These are phyloP conservation scores for Basipetospora chlamydospora DNA, from an alignment of 2,329 filamentous ascomycete genomes.

Conservation along the genomic window DNA sequence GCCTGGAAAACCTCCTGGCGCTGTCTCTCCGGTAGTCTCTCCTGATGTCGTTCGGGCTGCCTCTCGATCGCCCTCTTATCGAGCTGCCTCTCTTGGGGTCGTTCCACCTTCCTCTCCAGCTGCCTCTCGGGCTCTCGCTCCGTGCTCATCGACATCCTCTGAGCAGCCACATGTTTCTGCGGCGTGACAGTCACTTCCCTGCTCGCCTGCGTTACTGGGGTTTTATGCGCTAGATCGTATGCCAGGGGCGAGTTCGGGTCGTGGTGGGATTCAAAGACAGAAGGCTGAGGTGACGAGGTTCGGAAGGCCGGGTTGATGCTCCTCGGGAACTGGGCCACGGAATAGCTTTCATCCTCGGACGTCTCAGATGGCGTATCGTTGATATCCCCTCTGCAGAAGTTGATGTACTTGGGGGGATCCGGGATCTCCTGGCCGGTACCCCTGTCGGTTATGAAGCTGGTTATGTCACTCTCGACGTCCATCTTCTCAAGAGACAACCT, in stretches of 20 bases:
- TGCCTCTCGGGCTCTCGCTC: slow-evolving; percentile 1
- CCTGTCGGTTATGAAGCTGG: slow-evolving; percentile 69
- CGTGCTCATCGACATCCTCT: slow-evolving; percentile 2
- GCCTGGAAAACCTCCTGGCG: slow-evolving; percentile 10
- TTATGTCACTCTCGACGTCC: slow-evolving; percentile 93
- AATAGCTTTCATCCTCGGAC: slow-evolving; percentile 80
- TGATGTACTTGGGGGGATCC: slow-evolving; percentile 94
- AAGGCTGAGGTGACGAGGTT: slow-evolving; percentile 90
- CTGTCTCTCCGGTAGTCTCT: slow-evolving; percentile 2
- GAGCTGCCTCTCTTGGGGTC: neutral
- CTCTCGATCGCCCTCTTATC: neutral
- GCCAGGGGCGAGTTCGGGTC: slow-evolving; percentile 66
- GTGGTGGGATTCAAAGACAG: slow-evolving; percentile 82
- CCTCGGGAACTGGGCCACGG: slow-evolving; percentile 87
- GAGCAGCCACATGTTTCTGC: slow-evolving; percentile 24
- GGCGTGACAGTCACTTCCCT: slow-evolving; percentile 37
- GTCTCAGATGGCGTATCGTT: slow-evolving; percentile 68
- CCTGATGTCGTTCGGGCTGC: neutral
- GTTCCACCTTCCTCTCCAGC: slow-evolving; percentile 1
- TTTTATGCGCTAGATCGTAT: slow-evolving; percentile 49
- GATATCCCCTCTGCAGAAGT: slow-evolving; percentile 84
- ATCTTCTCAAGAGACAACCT: slow-evolving; percentile 84
- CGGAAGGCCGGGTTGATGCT: slow-evolving; percentile 93
- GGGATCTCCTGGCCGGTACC: slow-evolving; percentile 97
- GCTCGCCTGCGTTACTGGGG: slow-evolving; percentile 27